Conservation (phyloP, 495 filamentous ascomycete species). For the Talaromyces wortmannii region DNA sequence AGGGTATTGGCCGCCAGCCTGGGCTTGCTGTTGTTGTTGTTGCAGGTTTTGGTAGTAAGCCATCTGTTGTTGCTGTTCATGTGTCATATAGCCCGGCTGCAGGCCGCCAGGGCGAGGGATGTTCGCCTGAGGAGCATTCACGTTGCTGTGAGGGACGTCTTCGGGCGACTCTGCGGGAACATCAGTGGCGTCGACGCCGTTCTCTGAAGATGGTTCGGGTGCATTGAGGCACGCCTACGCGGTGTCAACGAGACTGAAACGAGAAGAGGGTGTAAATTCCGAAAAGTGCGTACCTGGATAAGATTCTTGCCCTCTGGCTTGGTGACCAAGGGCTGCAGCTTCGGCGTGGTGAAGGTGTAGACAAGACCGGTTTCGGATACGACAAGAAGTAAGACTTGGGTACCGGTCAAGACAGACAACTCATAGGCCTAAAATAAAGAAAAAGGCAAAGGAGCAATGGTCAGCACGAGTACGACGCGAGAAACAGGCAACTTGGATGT, state of each 20-base stretch:
- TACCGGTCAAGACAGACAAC: constrained; percentile 93
- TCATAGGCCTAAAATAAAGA: constrained; percentile 73
- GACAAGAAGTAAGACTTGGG: constrained; percentile 93
- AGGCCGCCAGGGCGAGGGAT: constrained; percentile 43
- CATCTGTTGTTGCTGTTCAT: constrained; percentile 51
- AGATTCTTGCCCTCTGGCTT: constrained; percentile 99
- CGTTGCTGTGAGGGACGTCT: constrained; percentile 45
- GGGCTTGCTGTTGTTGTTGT: constrained; percentile 37
- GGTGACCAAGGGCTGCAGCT: constrained; percentile 96
- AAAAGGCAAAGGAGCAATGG: not conserved
- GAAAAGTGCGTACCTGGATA: constrained; percentile 70
- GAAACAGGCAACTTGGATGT: not conserved
- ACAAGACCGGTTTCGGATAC: constrained; percentile 98
- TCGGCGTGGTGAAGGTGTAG: constrained; percentile 99
- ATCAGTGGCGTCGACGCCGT: constrained; percentile 70
- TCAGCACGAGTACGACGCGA: too few species aligned
- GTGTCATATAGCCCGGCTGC: constrained; percentile 48
- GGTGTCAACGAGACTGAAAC: not conserved
- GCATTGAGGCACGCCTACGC: constrained; percentile 90
- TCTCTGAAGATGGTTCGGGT: constrained; percentile 85
- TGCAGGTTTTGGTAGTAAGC: constrained; percentile 52
- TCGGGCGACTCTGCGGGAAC: constrained; percentile 51
- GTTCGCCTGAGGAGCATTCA: constrained; percentile 44
- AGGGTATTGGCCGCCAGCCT: constrained; percentile 48
- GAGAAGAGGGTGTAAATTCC: not conserved